These are phyloP conservation scores for Pseudogymnoascus sp. DNA, from an alignment of 2,329 filamentous ascomycete species.

Conservation along the genomic window DNA sequence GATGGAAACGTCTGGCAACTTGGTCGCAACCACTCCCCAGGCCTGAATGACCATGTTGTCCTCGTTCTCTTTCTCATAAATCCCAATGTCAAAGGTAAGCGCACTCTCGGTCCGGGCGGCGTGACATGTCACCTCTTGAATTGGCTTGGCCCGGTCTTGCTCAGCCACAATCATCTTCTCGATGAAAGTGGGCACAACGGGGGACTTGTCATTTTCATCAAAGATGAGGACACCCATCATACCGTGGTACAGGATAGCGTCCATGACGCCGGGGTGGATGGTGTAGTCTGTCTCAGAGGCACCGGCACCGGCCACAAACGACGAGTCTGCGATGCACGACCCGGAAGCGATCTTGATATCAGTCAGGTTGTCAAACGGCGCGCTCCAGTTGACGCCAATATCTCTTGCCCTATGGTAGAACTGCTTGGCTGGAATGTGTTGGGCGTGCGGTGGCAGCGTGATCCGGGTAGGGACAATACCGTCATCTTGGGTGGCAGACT, in stretches of 20 bases:
- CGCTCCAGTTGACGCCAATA: constrained; percentile 5
- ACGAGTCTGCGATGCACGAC: neutral
- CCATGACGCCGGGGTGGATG: neutral
- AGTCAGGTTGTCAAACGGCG: constrained; percentile 3
- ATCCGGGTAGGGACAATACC: neutral
- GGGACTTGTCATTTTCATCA: neutral
- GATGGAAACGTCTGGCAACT: neutral
- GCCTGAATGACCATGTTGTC: neutral
- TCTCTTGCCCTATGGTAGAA: neutral
- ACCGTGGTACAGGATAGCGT: neutral
- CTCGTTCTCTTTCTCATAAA: neutral
- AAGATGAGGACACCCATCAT: neutral
- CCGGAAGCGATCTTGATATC: constrained; percentile 1
- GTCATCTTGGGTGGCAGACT: neutral
- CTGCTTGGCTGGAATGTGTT: neutral
- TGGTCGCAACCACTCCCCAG: neutral
- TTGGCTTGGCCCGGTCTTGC: neutral
- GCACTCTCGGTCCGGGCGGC: neutral
- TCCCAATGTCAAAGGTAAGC: neutral
- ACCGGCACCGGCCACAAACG: neutral
- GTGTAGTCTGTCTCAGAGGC: neutral
- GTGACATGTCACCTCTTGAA: neutral
- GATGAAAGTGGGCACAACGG: neutral
- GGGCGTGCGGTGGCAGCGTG: neutral
- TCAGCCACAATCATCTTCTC: neutral